A percentile compares a stretch with the other conserved stretches of the same genome.
phyloP scores from a whole-genome alignment of 192 early-diverging fungal species.

The Entomortierella beljakovae region DNA sequence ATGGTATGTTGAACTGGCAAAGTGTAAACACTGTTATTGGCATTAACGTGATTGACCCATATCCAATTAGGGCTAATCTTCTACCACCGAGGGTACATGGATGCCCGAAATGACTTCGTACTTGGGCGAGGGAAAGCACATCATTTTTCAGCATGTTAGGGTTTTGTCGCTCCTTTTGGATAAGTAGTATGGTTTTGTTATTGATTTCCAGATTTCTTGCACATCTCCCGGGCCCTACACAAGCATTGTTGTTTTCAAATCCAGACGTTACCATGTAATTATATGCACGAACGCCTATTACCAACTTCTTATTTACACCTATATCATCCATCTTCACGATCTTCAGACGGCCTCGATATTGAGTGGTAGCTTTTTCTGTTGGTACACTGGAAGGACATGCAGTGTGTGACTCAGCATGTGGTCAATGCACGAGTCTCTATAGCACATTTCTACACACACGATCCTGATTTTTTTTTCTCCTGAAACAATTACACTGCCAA shows the following conservation, averaged over 20 bases:
- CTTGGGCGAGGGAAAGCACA: background rate
- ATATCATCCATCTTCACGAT: background rate
- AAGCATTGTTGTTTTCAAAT: background rate
- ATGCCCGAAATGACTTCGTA: too few relatives aligned
- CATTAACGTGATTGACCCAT: too few relatives aligned
- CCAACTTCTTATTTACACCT: background rate
- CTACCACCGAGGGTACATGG: too few relatives aligned
- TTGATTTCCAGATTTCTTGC: background rate
- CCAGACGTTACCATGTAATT: slow-evolving; percentile 2
- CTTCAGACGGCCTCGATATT: background rate
- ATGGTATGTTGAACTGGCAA: too few relatives aligned
- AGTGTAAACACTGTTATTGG: too few relatives aligned
- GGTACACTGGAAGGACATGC: background rate
- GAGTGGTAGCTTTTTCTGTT: background rate
- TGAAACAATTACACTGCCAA: background rate
- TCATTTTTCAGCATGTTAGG: background rate
- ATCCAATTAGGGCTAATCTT: too few relatives aligned
- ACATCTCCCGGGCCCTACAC: background rate
- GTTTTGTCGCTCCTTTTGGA: background rate
- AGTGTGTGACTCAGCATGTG: slow-evolving; percentile 1
- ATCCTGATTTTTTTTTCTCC: background rate
- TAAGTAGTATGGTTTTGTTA: background rate
- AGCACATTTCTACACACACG: background rate
- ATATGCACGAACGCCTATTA: background rate
- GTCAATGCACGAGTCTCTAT: background rate